A percentile compares a stretch with the other conserved stretches of the same genome.
Evolutionary conservation across 257 asterid species (phyloP).

Genomic region (Lithospermum erythrorhizon): DNA sequence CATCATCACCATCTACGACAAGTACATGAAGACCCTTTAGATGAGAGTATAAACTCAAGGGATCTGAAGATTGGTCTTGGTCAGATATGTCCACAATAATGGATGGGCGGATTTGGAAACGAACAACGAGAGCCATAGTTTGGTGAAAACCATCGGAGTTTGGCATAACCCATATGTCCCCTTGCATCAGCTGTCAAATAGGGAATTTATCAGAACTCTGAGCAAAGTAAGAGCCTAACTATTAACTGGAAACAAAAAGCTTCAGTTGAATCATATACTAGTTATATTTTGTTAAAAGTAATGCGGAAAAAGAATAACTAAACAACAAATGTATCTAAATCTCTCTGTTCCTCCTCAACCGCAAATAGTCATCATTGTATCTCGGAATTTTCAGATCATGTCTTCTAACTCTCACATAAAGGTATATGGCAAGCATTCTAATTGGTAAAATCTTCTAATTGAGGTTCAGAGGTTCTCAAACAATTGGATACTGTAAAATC

Average conservation of each 20-base stretch:
- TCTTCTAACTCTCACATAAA: too few species aligned
- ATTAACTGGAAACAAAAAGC: background rate
- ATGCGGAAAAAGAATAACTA: too few species aligned
- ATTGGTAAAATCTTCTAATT: too few species aligned
- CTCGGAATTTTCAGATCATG: too few species aligned
- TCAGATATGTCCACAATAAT: conserved; percentile 32
- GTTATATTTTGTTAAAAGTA: background rate
- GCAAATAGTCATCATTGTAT: too few species aligned
- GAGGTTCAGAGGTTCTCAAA: background rate
- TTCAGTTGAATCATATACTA: background rate
- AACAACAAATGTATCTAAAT: background rate
- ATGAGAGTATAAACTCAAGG: conserved; percentile 33
- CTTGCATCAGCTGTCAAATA: conserved; percentile 81
- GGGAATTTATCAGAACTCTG: background rate
- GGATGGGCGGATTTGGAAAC: conserved; percentile 55
- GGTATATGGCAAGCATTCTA: too few species aligned
- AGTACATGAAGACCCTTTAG: conserved; percentile 62
- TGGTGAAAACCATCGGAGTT: conserved; percentile 59
- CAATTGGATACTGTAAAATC: background rate
- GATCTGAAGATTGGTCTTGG: conserved; percentile 43
- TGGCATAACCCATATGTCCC: conserved; percentile 63
- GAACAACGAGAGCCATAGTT: conserved; percentile 71
- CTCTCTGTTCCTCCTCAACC: background rate
- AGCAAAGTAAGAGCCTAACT: background rate
- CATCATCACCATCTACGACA: conserved; percentile 65